Percentiles rank a stretch among this genome's conserved stretches.
Conservation (phyloP, 108 stramenopile genomes). For the Stephanodiscus triporus region DNA sequence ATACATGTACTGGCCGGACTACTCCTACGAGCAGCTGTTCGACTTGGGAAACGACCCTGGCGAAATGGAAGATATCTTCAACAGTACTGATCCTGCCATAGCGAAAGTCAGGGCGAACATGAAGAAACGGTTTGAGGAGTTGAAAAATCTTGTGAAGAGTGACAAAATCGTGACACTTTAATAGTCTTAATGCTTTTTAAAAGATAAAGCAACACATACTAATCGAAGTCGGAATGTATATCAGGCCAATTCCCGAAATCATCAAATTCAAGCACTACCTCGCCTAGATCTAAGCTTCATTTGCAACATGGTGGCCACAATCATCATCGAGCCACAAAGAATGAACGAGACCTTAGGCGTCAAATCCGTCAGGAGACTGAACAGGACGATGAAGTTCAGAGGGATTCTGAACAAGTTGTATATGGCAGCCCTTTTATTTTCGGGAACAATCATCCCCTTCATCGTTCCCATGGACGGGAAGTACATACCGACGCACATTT, state of each 20-base stretch:
- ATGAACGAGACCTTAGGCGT: slow-evolving; percentile 63
- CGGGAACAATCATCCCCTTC: slow-evolving; percentile 94
- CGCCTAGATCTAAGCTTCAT: slow-evolving; percentile 42
- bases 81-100: slow-evolving; percentile 28
- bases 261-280: slow-evolving; percentile 5
- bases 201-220: too few species aligned
- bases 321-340: slow-evolving; percentile 71
- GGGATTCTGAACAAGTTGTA: slow-evolving; percentile 95
- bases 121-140: slow-evolving; percentile 33
- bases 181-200: neutral
- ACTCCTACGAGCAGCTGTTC: slow-evolving; percentile 75
- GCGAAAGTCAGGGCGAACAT: slow-evolving; percentile 10
- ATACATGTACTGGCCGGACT: slow-evolving; percentile 82
- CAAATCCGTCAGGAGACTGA: slow-evolving; percentile 85
- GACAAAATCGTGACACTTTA: slow-evolving; percentile 35
- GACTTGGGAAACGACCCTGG: slow-evolving; percentile 70
- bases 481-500: slow-evolving; percentile 96
- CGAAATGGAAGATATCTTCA: slow-evolving; percentile 69
- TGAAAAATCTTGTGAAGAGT: slow-evolving; percentile 25
- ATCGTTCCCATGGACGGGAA: slow-evolving; percentile 95
- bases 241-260: too few species aligned
- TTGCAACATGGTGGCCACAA: slow-evolving; percentile 66
- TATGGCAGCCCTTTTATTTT: slow-evolving; percentile 91
- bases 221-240: neutral
- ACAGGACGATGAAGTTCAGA: slow-evolving; percentile 94